Evolutionary conservation across 202 grass and related monocot genomes (phyloP), one percentile per base, ranked within the genome.

Genomic region (Carex arenaria): DNA sequence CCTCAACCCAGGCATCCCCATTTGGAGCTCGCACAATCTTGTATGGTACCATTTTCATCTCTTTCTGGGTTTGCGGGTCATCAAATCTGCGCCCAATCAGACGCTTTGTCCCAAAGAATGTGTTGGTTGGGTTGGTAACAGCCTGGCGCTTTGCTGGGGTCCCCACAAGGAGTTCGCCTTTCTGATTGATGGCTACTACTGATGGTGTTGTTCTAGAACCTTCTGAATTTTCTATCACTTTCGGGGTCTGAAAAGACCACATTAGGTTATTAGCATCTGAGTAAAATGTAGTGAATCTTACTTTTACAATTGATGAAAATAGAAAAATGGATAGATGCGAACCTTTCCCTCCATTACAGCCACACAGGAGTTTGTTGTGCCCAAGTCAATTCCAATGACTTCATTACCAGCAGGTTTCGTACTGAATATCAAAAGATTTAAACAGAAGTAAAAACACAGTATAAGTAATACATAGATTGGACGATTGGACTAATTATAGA

Each of bases 1-100:
- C 63, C 88, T 97, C 94, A 85, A 91, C 89, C 94, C 94, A 97
- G 47, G 94, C 94, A 23, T 97, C 95, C 22, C 95, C 95, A 87
- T 94, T 97, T 20, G 92, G 86, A 69, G 89, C 94, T 83, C 85
- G 92, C 31, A 94, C 92, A 17, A 97, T 97, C 83, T 94, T 92
- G 86, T 81, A 93, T 4, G 91, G 88, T 52, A 93, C 91, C 91
- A 93, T 93, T 76, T 93, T 93, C 91, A 93, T 93, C 64, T 93
- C 91, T 73, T 94, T 94, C 75, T 91, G 89, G 11, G 89, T 89
- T 79, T 94, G 92, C 3, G 87, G 87, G 23, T 94, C 92, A 40
- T 94, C 89, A 89, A 89, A 94, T 49, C 87, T 85, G 14, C 92
- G 85, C 1, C 92, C 92, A 36, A 94, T 94, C 52, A 94, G 30